Conservation (phyloP, 495 filamentous ascomycete species). For the Tetracladium marchalianum region DNA sequence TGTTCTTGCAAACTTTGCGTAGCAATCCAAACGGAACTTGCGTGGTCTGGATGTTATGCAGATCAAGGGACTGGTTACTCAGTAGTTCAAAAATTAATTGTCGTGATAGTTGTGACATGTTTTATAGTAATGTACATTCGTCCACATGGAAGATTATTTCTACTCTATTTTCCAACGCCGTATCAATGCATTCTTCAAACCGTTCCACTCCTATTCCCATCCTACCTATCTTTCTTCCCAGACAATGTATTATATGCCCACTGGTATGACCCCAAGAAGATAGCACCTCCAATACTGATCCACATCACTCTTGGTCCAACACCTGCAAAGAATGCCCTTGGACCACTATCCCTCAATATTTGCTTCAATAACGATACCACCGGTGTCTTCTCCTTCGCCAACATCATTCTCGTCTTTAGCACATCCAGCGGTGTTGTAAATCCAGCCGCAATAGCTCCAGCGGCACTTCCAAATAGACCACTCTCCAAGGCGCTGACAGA, state of each 20-base stretch:
- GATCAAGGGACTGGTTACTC: too few species aligned
- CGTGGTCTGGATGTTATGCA: too few species aligned
- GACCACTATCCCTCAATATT: constrained; percentile 61
- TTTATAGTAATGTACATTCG: neutral
- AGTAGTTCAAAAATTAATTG: too few species aligned
- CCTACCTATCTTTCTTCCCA: constrained; percentile 1
- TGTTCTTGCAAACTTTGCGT: too few species aligned
- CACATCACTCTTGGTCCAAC: constrained; percentile 84
- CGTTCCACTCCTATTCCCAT: neutral
- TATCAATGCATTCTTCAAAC: neutral
- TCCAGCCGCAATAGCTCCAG: constrained; percentile 81
- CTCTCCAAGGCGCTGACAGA: constrained; percentile 66
- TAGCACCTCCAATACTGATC: constrained; percentile 88
- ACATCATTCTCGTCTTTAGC: constrained; percentile 93
- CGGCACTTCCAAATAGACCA: constrained; percentile 73
- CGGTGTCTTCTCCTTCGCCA: constrained; percentile 51
- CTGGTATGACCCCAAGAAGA: constrained; percentile 95
- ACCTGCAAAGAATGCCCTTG: constrained; percentile 74
- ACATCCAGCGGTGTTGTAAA: constrained; percentile 93
- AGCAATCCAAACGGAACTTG: too few species aligned
- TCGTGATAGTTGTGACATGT: neutral
- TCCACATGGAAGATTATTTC: neutral
- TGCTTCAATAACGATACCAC: constrained; percentile 48
- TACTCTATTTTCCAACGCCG: neutral
- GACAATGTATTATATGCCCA: constrained; percentile 42